Evolutionary conservation across 2,329 filamentous ascomycete genomes (phyloP), one percentile per base, ranked within the genome.

Genomic region (Pseudogymnoascus sp.): DNA sequence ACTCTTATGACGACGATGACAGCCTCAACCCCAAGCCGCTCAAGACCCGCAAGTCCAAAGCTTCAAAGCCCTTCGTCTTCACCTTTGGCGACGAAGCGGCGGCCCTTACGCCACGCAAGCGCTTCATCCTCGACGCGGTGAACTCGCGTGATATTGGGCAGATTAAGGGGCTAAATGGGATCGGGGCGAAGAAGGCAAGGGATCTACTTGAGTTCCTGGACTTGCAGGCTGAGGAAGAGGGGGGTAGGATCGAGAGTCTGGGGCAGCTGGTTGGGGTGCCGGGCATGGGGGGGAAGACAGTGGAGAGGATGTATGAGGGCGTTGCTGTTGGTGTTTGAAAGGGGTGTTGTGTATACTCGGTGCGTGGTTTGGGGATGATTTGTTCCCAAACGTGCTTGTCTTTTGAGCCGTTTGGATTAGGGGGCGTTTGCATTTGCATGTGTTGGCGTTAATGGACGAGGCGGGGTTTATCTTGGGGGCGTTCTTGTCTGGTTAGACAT

Each of bases 101-200:
- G 31, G 69, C 67, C 2, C 69, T 64, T 6, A 71, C 68, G 3
- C 71, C 71, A 1, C 80, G 85, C 3, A 87, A 87, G 6, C 80
- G 80, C 67, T 82, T 83, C 65, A 77, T 92, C 2, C 80, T 92
- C 2, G 79, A 83, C 57, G 88, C 92, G 70, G 84, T 92, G 76
- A 92, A 92, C 77, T 90, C 87, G 19, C 82, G 87, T 60, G 86
- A 92, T 66, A 76, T 88, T 16, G 77, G 77, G 13, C 79, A 83
- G 71, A 92, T 92, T 74, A 83, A 83, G 70, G 77, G 83, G 2
- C 79, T 92, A 1, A 85, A 85, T 41, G 89, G 89, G 1, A 86
- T 92, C 10, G 90, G 89, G 0, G 80, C 85, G 1, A 92, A 91
- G 77, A 89, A 87, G 73, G 89, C 89, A 0, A 77, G 79, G 45